These are phyloP conservation scores for Amaranthus tricolor DNA, from an alignment of 179 eudicot genomes.

Conservation along the genomic window DNA sequence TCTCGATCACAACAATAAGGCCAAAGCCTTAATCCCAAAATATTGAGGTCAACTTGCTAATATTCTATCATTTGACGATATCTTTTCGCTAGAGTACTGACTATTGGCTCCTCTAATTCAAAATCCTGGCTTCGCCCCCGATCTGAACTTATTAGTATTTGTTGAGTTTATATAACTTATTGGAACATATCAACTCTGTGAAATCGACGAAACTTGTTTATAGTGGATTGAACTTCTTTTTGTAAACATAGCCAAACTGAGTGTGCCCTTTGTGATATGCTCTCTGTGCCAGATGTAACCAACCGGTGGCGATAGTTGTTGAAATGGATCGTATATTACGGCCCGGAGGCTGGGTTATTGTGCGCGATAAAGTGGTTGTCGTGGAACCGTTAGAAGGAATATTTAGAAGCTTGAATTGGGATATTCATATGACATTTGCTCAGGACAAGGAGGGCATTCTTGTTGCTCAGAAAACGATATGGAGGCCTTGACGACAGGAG, in stretches of 20 bases:
- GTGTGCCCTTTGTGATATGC: background rate
- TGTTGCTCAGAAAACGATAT: conserved; percentile 69
- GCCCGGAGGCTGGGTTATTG: conserved; percentile 88
- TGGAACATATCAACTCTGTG: too few relatives aligned
- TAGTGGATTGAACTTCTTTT: too few relatives aligned
- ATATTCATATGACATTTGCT: conserved; percentile 77
- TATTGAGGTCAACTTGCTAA: too few relatives aligned
- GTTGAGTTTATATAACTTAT: too few relatives aligned
- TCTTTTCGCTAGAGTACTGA: too few relatives aligned
- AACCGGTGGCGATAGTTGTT: conserved; percentile 68
- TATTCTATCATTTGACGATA: too few relatives aligned
- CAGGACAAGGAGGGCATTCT: conserved; percentile 84
- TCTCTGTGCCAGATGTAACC: conserved; percentile 65
- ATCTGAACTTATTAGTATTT: too few relatives aligned
- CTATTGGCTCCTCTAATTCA: too few relatives aligned
- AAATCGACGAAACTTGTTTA: too few relatives aligned
- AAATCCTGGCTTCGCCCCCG: too few relatives aligned
- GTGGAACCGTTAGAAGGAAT: conserved; percentile 75
- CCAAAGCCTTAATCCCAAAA: too few relatives aligned
- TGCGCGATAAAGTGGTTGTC: conserved; percentile 80
- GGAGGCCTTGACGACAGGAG: conserved; percentile 66
- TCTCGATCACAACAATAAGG: too few relatives aligned
- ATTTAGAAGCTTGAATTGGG: conserved; percentile 84
- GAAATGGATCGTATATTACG: conserved; percentile 90
- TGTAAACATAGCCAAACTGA: background rate